Percentiles rank a stretch among this genome's conserved stretches.
Conservation (phyloP, 2,329 filamentous ascomycete species). For the Penicillium sp. region DNA sequence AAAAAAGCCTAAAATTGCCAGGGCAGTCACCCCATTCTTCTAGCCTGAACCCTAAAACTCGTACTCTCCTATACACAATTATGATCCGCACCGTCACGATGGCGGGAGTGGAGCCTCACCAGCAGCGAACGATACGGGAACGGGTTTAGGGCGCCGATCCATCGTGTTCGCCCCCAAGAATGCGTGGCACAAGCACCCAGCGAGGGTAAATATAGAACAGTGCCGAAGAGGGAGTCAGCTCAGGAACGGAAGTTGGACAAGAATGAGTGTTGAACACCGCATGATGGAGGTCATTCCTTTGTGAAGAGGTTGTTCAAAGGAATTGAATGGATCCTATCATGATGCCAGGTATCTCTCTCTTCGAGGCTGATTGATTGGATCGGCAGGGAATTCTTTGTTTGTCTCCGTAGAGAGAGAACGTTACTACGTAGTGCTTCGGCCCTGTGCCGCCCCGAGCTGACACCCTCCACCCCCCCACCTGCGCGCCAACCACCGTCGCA, state of each 20-base stretch:
- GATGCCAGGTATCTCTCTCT: neutral
- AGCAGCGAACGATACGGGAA: neutral
- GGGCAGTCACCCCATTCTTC: neutral
- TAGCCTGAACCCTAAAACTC: neutral
- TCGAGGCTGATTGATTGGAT: neutral
- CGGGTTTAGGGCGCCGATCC: constrained; percentile 5
- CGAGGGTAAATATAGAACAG: constrained; percentile 16
- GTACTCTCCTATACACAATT: neutral
- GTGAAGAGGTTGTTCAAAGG: neutral
- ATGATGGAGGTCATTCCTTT: neutral
- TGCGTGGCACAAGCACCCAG: constrained; percentile 1
- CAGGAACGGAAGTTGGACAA: neutral
- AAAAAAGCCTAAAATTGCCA: no score
- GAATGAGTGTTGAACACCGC: no score
- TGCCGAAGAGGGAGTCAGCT: neutral
- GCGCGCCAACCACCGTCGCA: neutral
- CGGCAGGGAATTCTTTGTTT: neutral
- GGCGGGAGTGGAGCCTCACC: neutral
- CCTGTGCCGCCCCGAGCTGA: neutral
- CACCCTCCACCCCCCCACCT: neutral
- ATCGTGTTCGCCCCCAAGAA: constrained; percentile 8
- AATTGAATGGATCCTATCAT: neutral
- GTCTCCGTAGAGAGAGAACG: no score
- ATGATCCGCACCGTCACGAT: neutral
- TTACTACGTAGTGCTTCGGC: no score